Evolutionary conservation across 331 rosid genomes (phyloP).

Genomic region (Pyrus hybrid): DNA sequence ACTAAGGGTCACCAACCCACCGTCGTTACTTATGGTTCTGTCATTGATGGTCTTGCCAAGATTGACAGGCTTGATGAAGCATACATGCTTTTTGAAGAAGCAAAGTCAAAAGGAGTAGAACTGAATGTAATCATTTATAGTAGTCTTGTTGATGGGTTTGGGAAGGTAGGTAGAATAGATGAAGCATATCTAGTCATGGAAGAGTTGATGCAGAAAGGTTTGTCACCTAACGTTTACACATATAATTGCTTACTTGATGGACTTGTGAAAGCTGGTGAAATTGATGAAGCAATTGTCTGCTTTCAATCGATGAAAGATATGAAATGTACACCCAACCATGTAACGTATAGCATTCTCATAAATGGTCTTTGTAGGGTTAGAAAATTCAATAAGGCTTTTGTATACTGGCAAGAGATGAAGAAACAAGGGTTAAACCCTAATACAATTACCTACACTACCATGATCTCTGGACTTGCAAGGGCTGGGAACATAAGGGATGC

Average conservation of each 20-base stretch:
- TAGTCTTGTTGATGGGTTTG: slow-evolving; percentile 87
- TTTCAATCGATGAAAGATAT: slow-evolving; percentile 73
- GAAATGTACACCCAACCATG: slow-evolving; percentile 66
- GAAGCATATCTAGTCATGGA: slow-evolving; percentile 88
- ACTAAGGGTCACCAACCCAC: slow-evolving; percentile 75
- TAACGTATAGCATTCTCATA: slow-evolving; percentile 84
- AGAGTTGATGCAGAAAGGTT: slow-evolving; percentile 83
- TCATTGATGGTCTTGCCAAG: slow-evolving; percentile 86
- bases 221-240: slow-evolving; percentile 72
- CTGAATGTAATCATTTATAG: slow-evolving; percentile 66
- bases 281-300: slow-evolving; percentile 80
- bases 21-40: slow-evolving; percentile 83
- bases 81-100: slow-evolving; percentile 94
- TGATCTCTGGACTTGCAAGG: slow-evolving; percentile 83
- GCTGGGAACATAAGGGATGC: slow-evolving; percentile 84
- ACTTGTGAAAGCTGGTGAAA: slow-evolving; percentile 85
- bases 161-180: slow-evolving; percentile 93
- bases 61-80: slow-evolving; percentile 96
- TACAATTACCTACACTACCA: slow-evolving; percentile 66
- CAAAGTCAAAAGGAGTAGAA: slow-evolving; percentile 66
- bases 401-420: slow-evolving; percentile 98
- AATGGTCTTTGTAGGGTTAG: slow-evolving; percentile 81
- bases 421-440: slow-evolving; percentile 78
- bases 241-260: slow-evolving; percentile 91
- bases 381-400: slow-evolving; percentile 91